Percentiles rank a stretch among this genome's conserved stretches.
phyloP scores from a whole-genome alignment of 495 filamentous ascomycete species.

The Aspergillus homomorphus region DNA sequence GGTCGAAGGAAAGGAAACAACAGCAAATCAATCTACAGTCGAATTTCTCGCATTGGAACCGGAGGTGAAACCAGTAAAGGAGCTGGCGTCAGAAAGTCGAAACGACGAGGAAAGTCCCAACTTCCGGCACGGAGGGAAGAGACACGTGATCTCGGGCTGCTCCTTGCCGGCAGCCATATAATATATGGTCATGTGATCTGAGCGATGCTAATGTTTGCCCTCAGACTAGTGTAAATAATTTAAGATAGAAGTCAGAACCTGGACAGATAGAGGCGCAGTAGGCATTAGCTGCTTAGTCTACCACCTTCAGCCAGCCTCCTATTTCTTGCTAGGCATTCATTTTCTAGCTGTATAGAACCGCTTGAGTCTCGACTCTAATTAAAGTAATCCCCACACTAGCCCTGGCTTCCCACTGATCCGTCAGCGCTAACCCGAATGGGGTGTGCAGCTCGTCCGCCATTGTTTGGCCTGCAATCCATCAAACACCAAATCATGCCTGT shows the following conservation, averaged over 20 bases:
- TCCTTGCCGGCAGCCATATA: constrained; percentile 1
- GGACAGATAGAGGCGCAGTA: too few species aligned
- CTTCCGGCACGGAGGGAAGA: constrained; percentile 2
- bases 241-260: too few species aligned
- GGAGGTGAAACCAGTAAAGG: not conserved
- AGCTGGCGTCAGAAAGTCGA: not conserved
- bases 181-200: not conserved
- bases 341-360: too few species aligned
- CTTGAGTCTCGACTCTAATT: too few species aligned
- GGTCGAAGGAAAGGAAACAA: not conserved
- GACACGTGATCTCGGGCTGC: constrained; percentile 13
- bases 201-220: too few species aligned
- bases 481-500: not conserved
- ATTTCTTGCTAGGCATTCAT: too few species aligned
- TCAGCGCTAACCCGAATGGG: constrained; percentile 2
- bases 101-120: constrained; percentile 5
- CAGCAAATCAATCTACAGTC: not conserved
- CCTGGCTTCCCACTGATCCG: too few species aligned
- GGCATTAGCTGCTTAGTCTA: too few species aligned
- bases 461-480: not conserved
- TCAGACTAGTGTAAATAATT: too few species aligned
- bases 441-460: not conserved
- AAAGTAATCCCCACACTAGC: too few species aligned
- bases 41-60: not conserved
- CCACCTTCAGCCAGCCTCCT: too few species aligned